Evolutionary conservation across 169 alveolate genomes (phyloP).

Genomic region (Plasmodium knowlesi): DNA sequence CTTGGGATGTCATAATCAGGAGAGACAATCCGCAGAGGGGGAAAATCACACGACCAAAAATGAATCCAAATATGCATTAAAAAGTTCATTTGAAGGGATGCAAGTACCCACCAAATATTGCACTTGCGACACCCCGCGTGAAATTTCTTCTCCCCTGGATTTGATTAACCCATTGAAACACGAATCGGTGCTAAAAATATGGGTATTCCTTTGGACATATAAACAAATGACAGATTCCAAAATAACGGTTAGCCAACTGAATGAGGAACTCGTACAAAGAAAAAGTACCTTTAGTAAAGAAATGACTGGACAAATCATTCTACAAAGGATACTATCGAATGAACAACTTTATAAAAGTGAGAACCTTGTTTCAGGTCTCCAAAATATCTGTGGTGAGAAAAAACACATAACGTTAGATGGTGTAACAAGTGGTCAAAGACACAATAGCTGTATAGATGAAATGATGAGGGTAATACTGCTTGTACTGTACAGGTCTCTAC

Average conservation of each 20-base stretch:
- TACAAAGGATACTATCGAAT: neutral
- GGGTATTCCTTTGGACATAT: slow-evolving; percentile 3
- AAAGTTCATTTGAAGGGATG: too few species aligned
- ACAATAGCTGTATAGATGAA: neutral
- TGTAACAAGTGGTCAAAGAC: neutral
- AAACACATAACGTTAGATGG: neutral
- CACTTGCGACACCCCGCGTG: neutral
- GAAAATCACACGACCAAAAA: neutral
- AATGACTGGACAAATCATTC: neutral
- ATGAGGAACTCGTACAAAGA: neutral
- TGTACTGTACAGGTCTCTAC: neutral
- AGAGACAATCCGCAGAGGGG: too few species aligned
- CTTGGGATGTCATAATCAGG: neutral
- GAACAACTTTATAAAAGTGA: neutral
- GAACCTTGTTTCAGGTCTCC: neutral
- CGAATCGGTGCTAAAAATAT: slow-evolving; percentile 7
- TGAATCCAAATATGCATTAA: too few species aligned
- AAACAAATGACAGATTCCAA: neutral
- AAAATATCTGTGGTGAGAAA: neutral
- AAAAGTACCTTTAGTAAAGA: slow-evolving; percentile 9
- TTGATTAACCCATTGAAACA: slow-evolving; percentile 7
- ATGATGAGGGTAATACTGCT: neutral
- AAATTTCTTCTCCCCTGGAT: neutral
- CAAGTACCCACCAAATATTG: neutral
- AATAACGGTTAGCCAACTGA: neutral